These are phyloP conservation scores for Solanum tarijense DNA, from an alignment of 257 asterid species.

Conservation along the genomic window DNA sequence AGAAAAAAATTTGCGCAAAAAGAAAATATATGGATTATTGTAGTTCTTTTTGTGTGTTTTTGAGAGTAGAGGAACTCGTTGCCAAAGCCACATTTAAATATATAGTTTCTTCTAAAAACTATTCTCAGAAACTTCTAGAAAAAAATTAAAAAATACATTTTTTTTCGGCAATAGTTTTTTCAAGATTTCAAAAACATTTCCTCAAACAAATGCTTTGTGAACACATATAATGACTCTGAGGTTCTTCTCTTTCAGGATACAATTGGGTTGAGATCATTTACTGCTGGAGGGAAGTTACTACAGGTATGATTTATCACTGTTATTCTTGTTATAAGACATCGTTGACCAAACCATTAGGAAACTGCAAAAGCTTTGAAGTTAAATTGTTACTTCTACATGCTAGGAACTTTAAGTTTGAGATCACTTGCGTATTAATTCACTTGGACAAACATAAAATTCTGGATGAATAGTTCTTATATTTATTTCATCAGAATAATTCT, in stretches of 20 bases:
- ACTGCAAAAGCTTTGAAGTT: background rate
- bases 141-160: background rate
- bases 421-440: background rate
- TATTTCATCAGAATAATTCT: background rate
- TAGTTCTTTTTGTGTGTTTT: background rate
- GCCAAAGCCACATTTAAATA: background rate
- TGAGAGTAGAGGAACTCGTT: background rate
- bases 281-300: conserved; percentile 96
- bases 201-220: background rate
- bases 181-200: background rate
- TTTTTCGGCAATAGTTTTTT: background rate
- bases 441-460: background rate
- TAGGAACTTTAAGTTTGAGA: background rate
- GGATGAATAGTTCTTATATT: background rate
- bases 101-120: background rate
- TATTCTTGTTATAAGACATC: background rate
- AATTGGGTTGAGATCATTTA: conserved; percentile 89
- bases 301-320: conserved; percentile 46
- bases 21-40: background rate
- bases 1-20: background rate
- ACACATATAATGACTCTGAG: background rate
- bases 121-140: background rate
- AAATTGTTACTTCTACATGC: background rate
- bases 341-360: background rate
- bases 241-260: conserved; percentile 59